phyloP scores from a whole-genome alignment of 768 basidiomycete species.

The Crucibulum laeve region DNA sequence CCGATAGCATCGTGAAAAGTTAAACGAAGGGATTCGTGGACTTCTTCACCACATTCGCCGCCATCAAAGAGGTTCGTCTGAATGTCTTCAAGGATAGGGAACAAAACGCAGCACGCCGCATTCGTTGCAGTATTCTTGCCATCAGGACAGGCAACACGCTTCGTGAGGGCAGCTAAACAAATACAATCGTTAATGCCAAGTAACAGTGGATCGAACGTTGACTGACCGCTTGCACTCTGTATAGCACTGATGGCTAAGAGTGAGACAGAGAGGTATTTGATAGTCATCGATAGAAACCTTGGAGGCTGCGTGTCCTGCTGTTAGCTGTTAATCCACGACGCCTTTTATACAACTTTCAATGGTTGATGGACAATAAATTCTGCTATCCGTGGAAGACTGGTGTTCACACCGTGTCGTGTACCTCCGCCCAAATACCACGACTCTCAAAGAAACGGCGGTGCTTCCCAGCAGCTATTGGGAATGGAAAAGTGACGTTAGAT shows the following conservation, averaged over 20 bases:
- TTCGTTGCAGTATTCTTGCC: slow-evolving; percentile 21
- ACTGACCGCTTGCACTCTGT: background rate
- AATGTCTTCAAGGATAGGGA: slow-evolving; percentile 33
- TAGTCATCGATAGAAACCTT: too few relatives aligned
- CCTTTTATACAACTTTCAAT: too few relatives aligned
- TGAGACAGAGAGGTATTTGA: slow-evolving; percentile 3
- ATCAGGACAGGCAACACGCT: slow-evolving; percentile 18
- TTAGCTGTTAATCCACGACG: too few relatives aligned
- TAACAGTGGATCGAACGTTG: background rate
- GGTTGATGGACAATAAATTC: too few relatives aligned
- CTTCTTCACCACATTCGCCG: slow-evolving; percentile 29
- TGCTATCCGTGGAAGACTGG: too few relatives aligned
- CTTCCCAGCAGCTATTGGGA: too few relatives aligned
- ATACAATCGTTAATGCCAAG: background rate
- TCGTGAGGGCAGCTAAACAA: slow-evolving; percentile 8
- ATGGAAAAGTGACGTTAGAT: too few relatives aligned
- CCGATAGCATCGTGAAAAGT: slow-evolving; percentile 43
- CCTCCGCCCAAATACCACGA: too few relatives aligned
- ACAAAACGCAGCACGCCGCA: slow-evolving; percentile 32
- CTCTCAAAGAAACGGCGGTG: too few relatives aligned
- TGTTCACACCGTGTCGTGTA: too few relatives aligned
- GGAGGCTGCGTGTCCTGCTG: too few relatives aligned
- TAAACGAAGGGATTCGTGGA: slow-evolving; percentile 21
- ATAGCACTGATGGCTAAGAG: slow-evolving; percentile 4
- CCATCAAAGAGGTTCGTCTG: slow-evolving; percentile 32